Evolutionary conservation across 2,329 filamentous ascomycete species (phyloP), one percentile per base, ranked within the genome.

Genomic region (Ceratocystis diversiconidia): DNA sequence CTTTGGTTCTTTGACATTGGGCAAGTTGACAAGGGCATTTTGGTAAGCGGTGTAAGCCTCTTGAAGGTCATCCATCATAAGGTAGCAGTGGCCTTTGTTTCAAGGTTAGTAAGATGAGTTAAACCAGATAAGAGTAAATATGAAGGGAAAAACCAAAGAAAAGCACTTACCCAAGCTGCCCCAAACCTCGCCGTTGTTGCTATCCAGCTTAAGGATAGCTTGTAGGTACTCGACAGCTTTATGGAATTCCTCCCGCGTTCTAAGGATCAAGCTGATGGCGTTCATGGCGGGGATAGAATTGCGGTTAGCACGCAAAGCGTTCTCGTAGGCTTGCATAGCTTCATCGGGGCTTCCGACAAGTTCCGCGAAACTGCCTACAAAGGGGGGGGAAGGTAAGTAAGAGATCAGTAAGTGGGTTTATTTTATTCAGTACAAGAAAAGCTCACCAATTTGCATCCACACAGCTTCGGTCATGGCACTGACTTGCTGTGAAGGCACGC

Each of bases 11-110:
- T 92, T 62, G 0, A 52, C 63, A 74, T 96, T 92, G 61, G 88
- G 85, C 50, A 99, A 80, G 75, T 97, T 92, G 69, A 96, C 92
- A 5, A 97, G 78, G 5, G 94, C 94, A 73, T 95, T 90, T 74
- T 99, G 94, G 74, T 99, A 99, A 0, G 94, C 92, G 41, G 90
- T 89, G 72, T 99, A 99, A 0, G 94, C 94, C 73, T 97, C 91
- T 76, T 97, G 94, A 43, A 97, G 78, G 72, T 96, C 92, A 73
- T 99, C 94, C 84, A 96, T 95, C 94, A 99, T 99, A 30, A 99
- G 80, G 74, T 92, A 95, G 77, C 94, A 97, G 75, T 97, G 94
- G n/a, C 94, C 90, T 92, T 70, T 15, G 57, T 70, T 15, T 52
- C 36, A 7, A n/a, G 15, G n/a, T 46, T 48, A 65, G 48, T 19